Evolutionary conservation across 2,329 filamentous ascomycete genomes (phyloP).

Genomic region (Sphaerulina musiva): DNA sequence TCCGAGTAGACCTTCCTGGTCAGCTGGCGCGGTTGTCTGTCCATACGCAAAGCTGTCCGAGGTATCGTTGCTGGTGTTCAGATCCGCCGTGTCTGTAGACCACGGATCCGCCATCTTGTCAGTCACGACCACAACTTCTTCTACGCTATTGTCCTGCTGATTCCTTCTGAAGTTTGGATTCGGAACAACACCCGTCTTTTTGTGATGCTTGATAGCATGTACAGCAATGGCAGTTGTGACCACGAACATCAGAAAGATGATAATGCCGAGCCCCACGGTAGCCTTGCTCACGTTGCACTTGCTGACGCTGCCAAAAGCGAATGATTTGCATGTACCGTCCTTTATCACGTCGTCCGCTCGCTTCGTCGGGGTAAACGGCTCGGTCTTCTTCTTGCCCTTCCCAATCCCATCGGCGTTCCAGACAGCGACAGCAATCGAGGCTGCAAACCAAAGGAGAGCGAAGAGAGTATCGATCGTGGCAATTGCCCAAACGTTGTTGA

Average conservation of each 20-base stretch:
- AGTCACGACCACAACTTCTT: slow-evolving; percentile 5
- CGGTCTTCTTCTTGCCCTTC: slow-evolving; percentile 40
- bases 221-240: slow-evolving; percentile 49
- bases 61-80: slow-evolving; percentile 18
- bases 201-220: slow-evolving; percentile 51
- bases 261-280: slow-evolving; percentile 50
- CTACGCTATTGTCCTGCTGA: slow-evolving; percentile 28
- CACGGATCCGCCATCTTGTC: slow-evolving; percentile 43
- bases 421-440: slow-evolving; percentile 50
- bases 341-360: slow-evolving; percentile 17
- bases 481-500: slow-evolving; percentile 56
- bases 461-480: slow-evolving; percentile 50
- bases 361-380: slow-evolving; percentile 7
- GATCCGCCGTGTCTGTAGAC: slow-evolving; percentile 39
- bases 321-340: slow-evolving; percentile 48
- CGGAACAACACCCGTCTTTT: slow-evolving; percentile 51
- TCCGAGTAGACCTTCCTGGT: slow-evolving; percentile 17
- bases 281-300: slow-evolving; percentile 54
- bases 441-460: slow-evolving; percentile 53
- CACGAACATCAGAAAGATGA: slow-evolving; percentile 53
- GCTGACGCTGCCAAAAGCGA: slow-evolving; percentile 48
- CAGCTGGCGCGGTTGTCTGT: slow-evolving; percentile 7
- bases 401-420: slow-evolving; percentile 52
- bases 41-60: slow-evolving; percentile 12
- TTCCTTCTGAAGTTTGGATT: slow-evolving; percentile 34